Conservation (phyloP, 2,329 filamentous ascomycete genomes). For the Pestalotiopsis sp. region DNA sequence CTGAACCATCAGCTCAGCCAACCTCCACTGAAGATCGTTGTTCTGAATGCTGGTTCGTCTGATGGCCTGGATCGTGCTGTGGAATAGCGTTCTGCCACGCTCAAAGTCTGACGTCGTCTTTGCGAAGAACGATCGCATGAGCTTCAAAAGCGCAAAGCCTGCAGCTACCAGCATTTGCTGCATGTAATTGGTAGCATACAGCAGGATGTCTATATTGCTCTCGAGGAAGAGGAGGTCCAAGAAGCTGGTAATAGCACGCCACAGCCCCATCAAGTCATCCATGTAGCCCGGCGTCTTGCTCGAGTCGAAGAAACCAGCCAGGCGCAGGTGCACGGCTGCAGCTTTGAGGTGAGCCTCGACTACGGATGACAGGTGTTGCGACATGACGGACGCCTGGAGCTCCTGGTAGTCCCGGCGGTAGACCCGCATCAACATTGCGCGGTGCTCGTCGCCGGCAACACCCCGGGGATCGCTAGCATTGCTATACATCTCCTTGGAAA, state of each 20-base stretch:
- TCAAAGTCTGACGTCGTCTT: conserved; percentile 73
- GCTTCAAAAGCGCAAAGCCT: conserved; percentile 75
- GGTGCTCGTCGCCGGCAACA: conserved; percentile 68
- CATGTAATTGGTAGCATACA: conserved; percentile 75
- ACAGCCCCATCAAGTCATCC: conserved; percentile 75
- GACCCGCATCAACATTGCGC: conserved; percentile 68
- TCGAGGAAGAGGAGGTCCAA: conserved; percentile 66
- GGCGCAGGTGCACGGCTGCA: conserved; percentile 73
- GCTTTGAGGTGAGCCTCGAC: conserved; percentile 71
- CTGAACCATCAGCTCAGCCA: conserved; percentile 85
- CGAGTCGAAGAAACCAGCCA: conserved; percentile 82
- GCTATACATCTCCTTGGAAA: conserved; percentile 79
- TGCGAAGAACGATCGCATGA: conserved; percentile 77
- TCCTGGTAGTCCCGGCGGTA: conserved; percentile 68
- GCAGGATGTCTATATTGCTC: conserved; percentile 60
- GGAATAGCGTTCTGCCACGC: conserved; percentile 69
- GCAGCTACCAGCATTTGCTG: conserved; percentile 86
- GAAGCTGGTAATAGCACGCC: conserved; percentile 71
- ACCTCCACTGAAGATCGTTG: conserved; percentile 78
- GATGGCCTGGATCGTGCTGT: conserved; percentile 71
- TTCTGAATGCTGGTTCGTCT: conserved; percentile 74
- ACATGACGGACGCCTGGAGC: conserved; percentile 63
- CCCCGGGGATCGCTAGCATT: conserved; percentile 75
- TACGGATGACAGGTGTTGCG: conserved; percentile 59
- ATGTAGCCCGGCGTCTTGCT: conserved; percentile 72